Base-by-base conservation (phyloP, 2,329 filamentous ascomycete species). In the Tolypocladium endophyticum region DNA sequence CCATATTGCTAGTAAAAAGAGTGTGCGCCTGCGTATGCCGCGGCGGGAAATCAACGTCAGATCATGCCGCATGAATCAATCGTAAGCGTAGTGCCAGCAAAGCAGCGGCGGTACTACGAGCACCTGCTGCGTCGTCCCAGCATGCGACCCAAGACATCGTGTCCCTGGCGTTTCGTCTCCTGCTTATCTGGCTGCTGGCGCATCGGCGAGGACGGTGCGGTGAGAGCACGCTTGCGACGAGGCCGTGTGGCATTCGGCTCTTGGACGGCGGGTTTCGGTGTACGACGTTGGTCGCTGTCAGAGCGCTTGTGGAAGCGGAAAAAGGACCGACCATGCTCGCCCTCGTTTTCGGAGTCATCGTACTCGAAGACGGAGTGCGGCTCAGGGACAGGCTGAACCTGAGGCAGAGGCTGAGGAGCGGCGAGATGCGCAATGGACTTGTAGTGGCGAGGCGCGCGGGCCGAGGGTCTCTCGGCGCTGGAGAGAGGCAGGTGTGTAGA, bases 281-380 rank as follows among this genome's bases (percentile, higher is more conserved):
- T 61, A 18, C 65, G 66, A 36, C 67, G 65, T 38, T 69, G 65
- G 33, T 75, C 73, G 57, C 69, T 72, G 16, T 68, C 65, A n/a
- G 71, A 69, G 18, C 74, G 72, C 59, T 69, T 72, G 62, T 76
- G 74, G 60, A 81, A 74, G 23, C 76, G 74, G 54, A 78, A 77
- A 58, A 79, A 77, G 23, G 77, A 71, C n/a, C 64, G 64, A 57
- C 68, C 64, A 1, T 61, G 61, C 7, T 71, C 68, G 8, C 66
- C 67, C 54, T 79, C 77, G 18, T 68, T 69, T 60, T 81, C 78
- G 4, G 76, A 76, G 65, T 81, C 78, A 64, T 81, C 78, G 18
- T 73, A 64, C 52, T 81, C 79, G 61, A 82, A 82, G 30, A 81
- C 75, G 2, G 79, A 81, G n/a, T 64, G 63, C 16, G 66, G 66